Evolutionary conservation across 164 flowering plant genomes (phyloP).

Genomic region (Liriodendron chinense): DNA sequence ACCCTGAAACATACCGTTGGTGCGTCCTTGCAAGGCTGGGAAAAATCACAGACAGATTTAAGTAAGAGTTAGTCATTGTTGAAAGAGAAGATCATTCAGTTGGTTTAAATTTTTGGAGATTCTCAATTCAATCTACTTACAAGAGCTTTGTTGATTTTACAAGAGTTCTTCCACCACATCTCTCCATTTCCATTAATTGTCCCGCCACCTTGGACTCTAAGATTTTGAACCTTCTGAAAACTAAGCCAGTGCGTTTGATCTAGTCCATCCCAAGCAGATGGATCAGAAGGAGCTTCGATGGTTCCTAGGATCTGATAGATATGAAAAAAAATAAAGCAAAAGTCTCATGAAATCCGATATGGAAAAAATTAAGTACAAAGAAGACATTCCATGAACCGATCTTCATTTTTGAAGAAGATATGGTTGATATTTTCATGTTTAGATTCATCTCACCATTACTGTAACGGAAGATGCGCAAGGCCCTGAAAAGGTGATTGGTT

Average conservation of each 20-base stretch:
- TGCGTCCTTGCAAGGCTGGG: constrained; percentile 80
- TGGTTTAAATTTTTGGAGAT: not conserved
- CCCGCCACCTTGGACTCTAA: constrained; percentile 49
- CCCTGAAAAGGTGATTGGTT: constrained; percentile 59
- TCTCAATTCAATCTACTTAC: constrained; percentile 13
- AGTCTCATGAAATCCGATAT: too few relatives aligned
- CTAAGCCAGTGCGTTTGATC: constrained; percentile 45
- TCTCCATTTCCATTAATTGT: constrained; percentile 56
- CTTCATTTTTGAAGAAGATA: not conserved
- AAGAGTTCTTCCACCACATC: constrained; percentile 56
- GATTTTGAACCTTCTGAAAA: constrained; percentile 30
- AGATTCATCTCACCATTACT: constrained; percentile 46
- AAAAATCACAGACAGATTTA: constrained; percentile 11
- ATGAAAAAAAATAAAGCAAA: not conserved
- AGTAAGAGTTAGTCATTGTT: not conserved
- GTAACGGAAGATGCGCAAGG: constrained; percentile 63
- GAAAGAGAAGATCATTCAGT: not conserved
- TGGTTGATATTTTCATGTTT: not conserved
- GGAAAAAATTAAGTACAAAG: too few relatives aligned
- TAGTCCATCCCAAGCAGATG: constrained; percentile 42
- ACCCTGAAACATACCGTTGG: constrained; percentile 64
- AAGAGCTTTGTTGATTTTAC: constrained; percentile 27
- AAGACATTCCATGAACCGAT: not conserved
- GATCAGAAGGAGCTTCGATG: constrained; percentile 50
- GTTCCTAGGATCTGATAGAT: constrained; percentile 60